These are phyloP conservation scores for Mercurialis annua DNA, from an alignment of 345 rosid genomes.

Conservation along the genomic window DNA sequence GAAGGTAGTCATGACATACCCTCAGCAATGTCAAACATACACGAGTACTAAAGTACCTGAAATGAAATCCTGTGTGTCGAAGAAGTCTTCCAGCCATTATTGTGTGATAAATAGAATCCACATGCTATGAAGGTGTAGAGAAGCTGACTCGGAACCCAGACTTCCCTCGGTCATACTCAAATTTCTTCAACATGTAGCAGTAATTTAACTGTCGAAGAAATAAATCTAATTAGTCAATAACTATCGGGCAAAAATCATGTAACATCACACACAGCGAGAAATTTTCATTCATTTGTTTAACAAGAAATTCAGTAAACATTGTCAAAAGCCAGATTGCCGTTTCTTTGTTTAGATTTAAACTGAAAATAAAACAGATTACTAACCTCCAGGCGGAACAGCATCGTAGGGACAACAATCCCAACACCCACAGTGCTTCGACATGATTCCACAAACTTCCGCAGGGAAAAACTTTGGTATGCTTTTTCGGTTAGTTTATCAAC, in stretches of 20 bases:
- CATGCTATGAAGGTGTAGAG: conserved; percentile 39
- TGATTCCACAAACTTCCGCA: conserved; percentile 53
- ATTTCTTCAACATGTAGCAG: conserved; percentile 59
- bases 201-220: conserved; percentile 56
- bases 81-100: not conserved
- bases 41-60: conserved; percentile 16
- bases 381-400: conserved; percentile 89
- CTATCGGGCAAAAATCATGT: not conserved
- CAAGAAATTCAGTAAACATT: not conserved
- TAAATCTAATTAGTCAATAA: conserved; percentile 18
- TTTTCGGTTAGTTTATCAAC: conserved; percentile 66
- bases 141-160: conserved; percentile 56
- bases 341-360: conserved; percentile 1
- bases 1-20: conserved; percentile 9
- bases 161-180: conserved; percentile 52
- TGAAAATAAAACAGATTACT: conserved; percentile 17
- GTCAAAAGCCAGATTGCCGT: not conserved
- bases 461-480: conserved; percentile 53
- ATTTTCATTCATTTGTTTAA: not conserved
- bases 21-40: conserved; percentile 8
- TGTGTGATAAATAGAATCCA: not conserved
- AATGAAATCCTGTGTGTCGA: conserved; percentile 6
- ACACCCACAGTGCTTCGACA: conserved; percentile 73
- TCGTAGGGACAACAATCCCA: conserved; percentile 81
- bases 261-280: not conserved